Conservation (phyloP, 106 monocot species). For the Alisma plantagoaquatica region DNA sequence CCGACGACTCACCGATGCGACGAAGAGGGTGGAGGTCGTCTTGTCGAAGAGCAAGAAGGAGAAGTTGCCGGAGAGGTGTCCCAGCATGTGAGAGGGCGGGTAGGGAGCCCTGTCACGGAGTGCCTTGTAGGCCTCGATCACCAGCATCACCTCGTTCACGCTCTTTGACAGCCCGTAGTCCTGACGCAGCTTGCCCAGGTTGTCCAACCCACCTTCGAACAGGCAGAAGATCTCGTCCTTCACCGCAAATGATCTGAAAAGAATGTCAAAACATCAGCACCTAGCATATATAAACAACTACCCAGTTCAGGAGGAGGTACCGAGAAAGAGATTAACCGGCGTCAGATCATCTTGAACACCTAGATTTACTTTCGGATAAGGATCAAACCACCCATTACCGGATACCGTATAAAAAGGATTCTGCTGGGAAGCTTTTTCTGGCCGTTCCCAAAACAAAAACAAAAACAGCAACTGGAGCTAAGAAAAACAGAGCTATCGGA, state of each 20-base stretch:
- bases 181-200: constrained; percentile 59
- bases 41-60: constrained; percentile 85
- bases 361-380: background rate
- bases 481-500: too few relatives aligned
- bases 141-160: constrained; percentile 57
- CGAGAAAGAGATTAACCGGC: background rate
- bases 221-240: constrained; percentile 93
- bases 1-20: constrained; percentile 59
- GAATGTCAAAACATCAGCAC: background rate
- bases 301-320: too few relatives aligned
- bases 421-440: too few relatives aligned
- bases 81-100: constrained; percentile 76
- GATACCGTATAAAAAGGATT: too few relatives aligned
- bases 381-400: too few relatives aligned
- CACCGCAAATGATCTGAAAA: constrained; percentile 62
- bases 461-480: too few relatives aligned
- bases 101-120: constrained; percentile 87
- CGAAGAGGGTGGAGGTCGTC: constrained; percentile 57
- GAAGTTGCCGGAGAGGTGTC: constrained; percentile 62
- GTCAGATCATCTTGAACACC: background rate
- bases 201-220: constrained; percentile 71
- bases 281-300: too few relatives aligned
- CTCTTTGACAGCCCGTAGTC: constrained; percentile 82
- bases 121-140: constrained; percentile 94
- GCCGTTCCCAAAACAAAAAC: too few relatives aligned